Evolutionary conservation across 2,329 filamentous ascomycete genomes (phyloP).

Genomic region (Paracoccidioides brasiliensis): DNA sequence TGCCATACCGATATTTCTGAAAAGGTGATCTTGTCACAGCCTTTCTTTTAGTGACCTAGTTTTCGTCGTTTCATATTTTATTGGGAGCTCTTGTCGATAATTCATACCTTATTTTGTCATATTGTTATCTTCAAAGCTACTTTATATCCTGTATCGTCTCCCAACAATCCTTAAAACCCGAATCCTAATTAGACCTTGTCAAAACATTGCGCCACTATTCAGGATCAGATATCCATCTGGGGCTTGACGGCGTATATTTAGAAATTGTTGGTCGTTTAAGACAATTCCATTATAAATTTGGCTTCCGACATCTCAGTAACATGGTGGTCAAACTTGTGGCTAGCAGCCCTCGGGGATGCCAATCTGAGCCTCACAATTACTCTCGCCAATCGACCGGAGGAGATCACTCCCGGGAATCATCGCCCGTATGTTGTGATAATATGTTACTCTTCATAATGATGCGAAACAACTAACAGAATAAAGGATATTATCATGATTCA

Average conservation of each 20-base stretch:
- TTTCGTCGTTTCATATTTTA: not conserved
- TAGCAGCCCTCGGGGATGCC: not conserved
- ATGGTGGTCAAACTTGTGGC: not conserved
- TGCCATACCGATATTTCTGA: not conserved
- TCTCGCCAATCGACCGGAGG: not conserved
- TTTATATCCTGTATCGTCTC: not conserved
- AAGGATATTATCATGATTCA: not conserved
- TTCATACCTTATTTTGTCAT: not conserved
- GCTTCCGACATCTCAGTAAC: not conserved
- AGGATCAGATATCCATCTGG: not conserved
- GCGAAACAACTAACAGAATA: not conserved
- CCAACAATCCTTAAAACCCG: not conserved
- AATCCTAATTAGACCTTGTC: too few species aligned
- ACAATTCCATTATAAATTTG: not conserved
- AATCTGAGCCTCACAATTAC: not conserved
- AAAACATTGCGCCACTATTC: too few species aligned
- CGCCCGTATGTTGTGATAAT: not conserved
- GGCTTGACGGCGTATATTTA: not conserved
- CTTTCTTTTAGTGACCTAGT: not conserved
- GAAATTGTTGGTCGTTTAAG: not conserved
- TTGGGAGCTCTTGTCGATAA: not conserved
- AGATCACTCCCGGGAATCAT: slow-evolving; percentile 4
- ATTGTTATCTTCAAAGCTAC: not conserved
- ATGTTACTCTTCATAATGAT: not conserved
- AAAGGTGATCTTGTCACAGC: not conserved